A percentile compares a stretch with the other conserved stretches of the same genome.
These are phyloP conservation scores for Cucurbita ficifolia DNA, from an alignment of 306 rosid species.

Conservation along the genomic window DNA sequence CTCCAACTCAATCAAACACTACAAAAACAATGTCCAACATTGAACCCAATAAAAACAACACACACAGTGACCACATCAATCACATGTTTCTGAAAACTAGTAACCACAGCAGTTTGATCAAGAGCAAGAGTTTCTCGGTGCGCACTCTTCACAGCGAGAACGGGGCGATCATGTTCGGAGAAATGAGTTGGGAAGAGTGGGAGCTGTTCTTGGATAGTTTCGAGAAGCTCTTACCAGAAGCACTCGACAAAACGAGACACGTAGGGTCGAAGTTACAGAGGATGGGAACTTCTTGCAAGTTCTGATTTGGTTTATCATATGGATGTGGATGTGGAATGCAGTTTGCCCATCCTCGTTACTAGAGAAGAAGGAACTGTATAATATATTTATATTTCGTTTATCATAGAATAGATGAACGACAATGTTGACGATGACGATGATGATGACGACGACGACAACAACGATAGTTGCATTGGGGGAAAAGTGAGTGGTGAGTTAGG, in stretches of 20 bases:
- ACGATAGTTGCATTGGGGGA: constrained; percentile 17
- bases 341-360: background rate
- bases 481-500: constrained; percentile 38
- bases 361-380: constrained; percentile 23
- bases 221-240: constrained; percentile 29
- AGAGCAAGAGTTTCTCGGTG: constrained; percentile 25
- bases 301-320: constrained; percentile 4
- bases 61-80: background rate
- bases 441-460: too few relatives aligned
- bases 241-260: constrained; percentile 27
- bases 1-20: constrained; percentile 12
- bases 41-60: background rate
- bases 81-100: background rate
- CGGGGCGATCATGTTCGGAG: constrained; percentile 46
- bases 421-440: background rate
- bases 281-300: constrained; percentile 38
- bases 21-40: background rate
- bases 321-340: background rate
- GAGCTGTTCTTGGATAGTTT: constrained; percentile 44
- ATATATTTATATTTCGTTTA: background rate
- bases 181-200: constrained; percentile 53
- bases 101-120: constrained; percentile 4
- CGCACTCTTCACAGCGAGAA: constrained; percentile 15
- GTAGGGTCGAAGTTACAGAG: constrained; percentile 25
- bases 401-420: constrained; percentile 15